Evolutionary conservation across 495 filamentous ascomycete species (phyloP), one percentile per base, ranked within the genome.

Genomic region (Penicillium daleae): DNA sequence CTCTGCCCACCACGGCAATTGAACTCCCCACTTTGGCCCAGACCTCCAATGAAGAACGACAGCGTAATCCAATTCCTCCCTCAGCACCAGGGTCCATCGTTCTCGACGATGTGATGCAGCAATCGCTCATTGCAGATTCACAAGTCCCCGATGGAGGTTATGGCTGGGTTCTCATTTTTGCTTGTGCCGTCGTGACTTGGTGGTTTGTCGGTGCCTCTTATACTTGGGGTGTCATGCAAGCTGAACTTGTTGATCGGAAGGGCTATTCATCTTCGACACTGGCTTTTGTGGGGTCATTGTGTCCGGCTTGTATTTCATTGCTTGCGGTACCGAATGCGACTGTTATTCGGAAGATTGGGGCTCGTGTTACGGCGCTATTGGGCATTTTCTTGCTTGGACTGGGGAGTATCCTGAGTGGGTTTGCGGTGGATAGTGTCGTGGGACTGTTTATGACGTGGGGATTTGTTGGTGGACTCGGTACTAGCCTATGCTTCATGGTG

Each of bases 161-260:
- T 55, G 85, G 82, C 51, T 88, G 86, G 86, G 75, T 82, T 17
- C 75, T 87, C 4, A 81, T 87, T 54, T 70, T 63, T 33, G 80
- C 72, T 8, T 86, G 84, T 64, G 77, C 79, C 1, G 63, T 82
- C 0, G 52, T 86, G 12, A 79, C 80, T 3, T 89, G 82, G 73
- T 86, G 82, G 84, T 76, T 82, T 44, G 76, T 82, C 32, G 84
- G 85, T 21, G 79, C 74, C 0, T 78, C 76, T 9, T 83, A 83
- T 61, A 77, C 75, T 56, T 88, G 85, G 85, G 86, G 86, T 15
- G 73, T 88, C 1, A 70, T 87, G 37, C 85, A 87, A 64, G 77
- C 78, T 0, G 84, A 79, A 0, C 74, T 87, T 6, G 78, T 86
- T 6, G 64, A 82, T 35, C 65, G 77, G 5, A 75, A 74, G 1